These are phyloP conservation scores for Xylariomycetidae sp. DNA, from an alignment of 2,329 filamentous ascomycete genomes.

Conservation along the genomic window DNA sequence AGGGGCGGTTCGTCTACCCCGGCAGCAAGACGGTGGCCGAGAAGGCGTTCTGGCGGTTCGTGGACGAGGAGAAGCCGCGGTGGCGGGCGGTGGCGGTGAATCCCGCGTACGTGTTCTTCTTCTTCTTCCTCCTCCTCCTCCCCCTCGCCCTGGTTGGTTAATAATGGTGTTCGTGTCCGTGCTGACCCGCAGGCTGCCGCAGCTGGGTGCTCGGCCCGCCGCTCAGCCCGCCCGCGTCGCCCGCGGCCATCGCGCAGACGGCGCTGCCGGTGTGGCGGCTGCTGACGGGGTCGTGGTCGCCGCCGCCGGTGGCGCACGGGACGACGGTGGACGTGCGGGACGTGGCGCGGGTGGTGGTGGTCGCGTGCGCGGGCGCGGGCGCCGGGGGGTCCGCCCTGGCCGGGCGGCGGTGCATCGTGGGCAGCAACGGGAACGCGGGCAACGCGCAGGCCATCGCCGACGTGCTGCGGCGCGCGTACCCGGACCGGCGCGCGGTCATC, in stretches of 20 bases:
- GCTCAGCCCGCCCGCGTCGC: constrained; percentile 23
- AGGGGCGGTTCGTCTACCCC: constrained; percentile 17
- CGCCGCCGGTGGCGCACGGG: constrained; percentile 16
- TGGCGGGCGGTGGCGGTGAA: constrained; percentile 28
- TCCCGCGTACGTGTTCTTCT: constrained; percentile 23
- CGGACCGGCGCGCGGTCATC: constrained; percentile 29
- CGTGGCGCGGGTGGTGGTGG: constrained; percentile 33
- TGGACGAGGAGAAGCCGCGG: constrained; percentile 27
- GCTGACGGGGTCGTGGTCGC: constrained; percentile 26
- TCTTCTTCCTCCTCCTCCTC: neutral
- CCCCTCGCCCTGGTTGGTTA: neutral
- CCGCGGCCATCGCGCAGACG: constrained; percentile 27
- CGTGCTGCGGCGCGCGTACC: constrained; percentile 32
- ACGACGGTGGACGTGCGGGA: constrained; percentile 38
- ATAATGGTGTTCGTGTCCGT: no score
- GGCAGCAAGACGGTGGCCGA: constrained; percentile 28
- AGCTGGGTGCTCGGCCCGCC: constrained; percentile 36
- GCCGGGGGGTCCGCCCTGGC: constrained; percentile 25
- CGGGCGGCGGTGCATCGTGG: constrained; percentile 35
- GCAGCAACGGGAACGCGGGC: constrained; percentile 19
- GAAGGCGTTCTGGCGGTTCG: constrained; percentile 27
- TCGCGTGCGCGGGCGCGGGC: constrained; percentile 32
- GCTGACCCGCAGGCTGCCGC: no score
- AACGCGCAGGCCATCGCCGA: constrained; percentile 34
- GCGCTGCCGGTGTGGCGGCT: constrained; percentile 27